phyloP scores from a whole-genome alignment of 2,329 filamentous ascomycete species.

The Amauroascus verrucosus region DNA sequence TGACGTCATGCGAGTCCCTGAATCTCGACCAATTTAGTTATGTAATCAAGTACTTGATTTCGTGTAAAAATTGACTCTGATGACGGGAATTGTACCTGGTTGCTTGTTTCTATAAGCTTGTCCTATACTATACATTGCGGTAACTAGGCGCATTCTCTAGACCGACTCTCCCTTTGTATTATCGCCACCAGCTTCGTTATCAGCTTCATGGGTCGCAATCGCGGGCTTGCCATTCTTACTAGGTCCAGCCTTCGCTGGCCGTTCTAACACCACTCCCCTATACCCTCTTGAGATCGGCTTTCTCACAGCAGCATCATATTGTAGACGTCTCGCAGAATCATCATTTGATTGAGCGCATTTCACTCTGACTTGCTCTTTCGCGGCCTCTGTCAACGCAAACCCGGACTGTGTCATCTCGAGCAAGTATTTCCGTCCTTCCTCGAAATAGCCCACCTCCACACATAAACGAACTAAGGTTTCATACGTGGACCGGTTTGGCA shows the following conservation, averaged over 20 bases:
- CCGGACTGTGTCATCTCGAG: slow-evolving; percentile 28
- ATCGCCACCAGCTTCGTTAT: not conserved
- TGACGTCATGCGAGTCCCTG: not conserved
- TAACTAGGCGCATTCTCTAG: not conserved
- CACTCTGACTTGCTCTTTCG: slow-evolving; percentile 23
- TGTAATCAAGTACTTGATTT: too few relatives aligned
- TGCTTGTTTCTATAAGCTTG: not conserved
- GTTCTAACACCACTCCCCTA: not conserved
- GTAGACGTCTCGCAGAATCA: slow-evolving; percentile 24
- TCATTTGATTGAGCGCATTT: slow-evolving; percentile 25
- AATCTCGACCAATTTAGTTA: not conserved
- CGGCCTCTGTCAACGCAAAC: slow-evolving; percentile 20
- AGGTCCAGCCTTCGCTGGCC: not conserved
- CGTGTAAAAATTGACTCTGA: too few relatives aligned
- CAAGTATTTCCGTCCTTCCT: slow-evolving; percentile 31
- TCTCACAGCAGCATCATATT: slow-evolving; percentile 24
- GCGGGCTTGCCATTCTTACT: not conserved
- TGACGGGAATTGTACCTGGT: not conserved
- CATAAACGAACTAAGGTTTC: slow-evolving; percentile 53
- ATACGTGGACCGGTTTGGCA: slow-evolving; percentile 50
- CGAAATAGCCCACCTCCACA: slow-evolving; percentile 30
- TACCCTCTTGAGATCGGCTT: slow-evolving; percentile 14
- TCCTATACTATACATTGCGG: not conserved
- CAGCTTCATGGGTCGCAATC: too few relatives aligned
- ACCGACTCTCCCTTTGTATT: not conserved